These are phyloP conservation scores for Phascolomyces articulosus DNA, from an alignment of 371 early-diverging fungal genomes.

Conservation along the genomic window DNA sequence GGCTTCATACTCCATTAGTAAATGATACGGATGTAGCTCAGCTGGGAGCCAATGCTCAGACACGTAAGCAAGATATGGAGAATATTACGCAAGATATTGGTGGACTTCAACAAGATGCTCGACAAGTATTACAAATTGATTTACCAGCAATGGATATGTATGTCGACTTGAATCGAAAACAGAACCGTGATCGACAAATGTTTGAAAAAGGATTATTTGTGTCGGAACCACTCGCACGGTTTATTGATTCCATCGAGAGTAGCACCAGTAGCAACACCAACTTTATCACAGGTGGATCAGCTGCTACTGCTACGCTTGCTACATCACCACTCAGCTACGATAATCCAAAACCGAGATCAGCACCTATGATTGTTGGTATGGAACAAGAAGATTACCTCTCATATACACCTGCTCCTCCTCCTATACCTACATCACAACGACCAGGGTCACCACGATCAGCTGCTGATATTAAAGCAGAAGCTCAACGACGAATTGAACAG, in stretches of 20 bases:
- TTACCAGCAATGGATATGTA: slow-evolving; percentile 2
- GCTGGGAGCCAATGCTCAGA: background rate
- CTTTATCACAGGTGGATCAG: too few species aligned
- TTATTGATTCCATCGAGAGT: slow-evolving; percentile 36
- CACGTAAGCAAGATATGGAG: background rate
- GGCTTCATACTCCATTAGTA: background rate
- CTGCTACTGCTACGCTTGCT: background rate
- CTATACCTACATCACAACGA: slow-evolving; percentile 41
- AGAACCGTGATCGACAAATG: slow-evolving; percentile 37
- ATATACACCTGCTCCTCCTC: slow-evolving; percentile 25
- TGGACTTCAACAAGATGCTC: slow-evolving; percentile 3
- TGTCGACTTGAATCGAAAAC: background rate
- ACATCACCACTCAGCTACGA: background rate
- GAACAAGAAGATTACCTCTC: slow-evolving; percentile 2
- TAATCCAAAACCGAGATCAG: background rate
- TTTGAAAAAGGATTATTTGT: slow-evolving; percentile 51
- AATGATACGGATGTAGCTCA: background rate
- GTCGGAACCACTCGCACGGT: slow-evolving; percentile 32
- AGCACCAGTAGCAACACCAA: background rate
- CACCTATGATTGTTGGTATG: slow-evolving; percentile 1
- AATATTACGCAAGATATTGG: background rate
- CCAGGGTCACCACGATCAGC: slow-evolving; percentile 47
- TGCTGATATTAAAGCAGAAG: slow-evolving; percentile 49
- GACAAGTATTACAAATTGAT: background rate
- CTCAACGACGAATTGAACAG: slow-evolving; percentile 41